Percentiles rank a stretch among this genome's conserved stretches.
These are phyloP conservation scores for Cyclotella baltica DNA, from an alignment of 108 stramenopile species.

Conservation along the genomic window DNA sequence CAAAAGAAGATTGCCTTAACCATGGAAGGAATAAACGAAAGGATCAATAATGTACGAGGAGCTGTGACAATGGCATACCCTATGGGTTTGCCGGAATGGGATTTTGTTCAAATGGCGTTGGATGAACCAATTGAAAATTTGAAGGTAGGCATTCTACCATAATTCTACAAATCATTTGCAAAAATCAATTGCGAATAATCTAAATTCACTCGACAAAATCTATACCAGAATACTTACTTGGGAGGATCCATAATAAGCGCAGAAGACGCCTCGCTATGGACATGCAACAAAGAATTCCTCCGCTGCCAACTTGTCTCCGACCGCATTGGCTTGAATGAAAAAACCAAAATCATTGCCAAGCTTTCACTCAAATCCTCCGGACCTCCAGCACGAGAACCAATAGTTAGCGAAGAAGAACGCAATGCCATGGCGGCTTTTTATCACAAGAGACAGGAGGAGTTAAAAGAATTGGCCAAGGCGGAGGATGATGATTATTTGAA, in stretches of 20 bases:
- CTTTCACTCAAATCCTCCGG: conserved; percentile 75
- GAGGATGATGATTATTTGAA: conserved; percentile 91
- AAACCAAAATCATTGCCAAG: conserved; percentile 86
- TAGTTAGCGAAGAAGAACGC: conserved; percentile 86
- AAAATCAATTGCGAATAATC: background rate
- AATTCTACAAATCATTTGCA: too few species aligned
- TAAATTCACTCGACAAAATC: background rate
- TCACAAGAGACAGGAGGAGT: conserved; percentile 92
- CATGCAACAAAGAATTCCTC: conserved; percentile 83
- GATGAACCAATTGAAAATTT: conserved; percentile 49
- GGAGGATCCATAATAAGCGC: conserved; percentile 60
- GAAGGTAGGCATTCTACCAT: conserved; percentile 27
- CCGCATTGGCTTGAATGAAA: conserved; percentile 85
- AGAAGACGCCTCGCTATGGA: conserved; percentile 78
- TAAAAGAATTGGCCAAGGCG: conserved; percentile 74
- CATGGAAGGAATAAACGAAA: conserved; percentile 62
- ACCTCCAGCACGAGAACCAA: conserved; percentile 85
- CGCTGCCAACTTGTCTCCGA: conserved; percentile 65
- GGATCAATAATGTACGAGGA: conserved; percentile 75
- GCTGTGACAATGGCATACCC: conserved; percentile 87
- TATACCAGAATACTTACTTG: conserved; percentile 23
- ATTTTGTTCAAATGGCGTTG: conserved; percentile 65
- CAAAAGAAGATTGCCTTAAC: conserved; percentile 50
- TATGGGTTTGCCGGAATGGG: conserved; percentile 84
- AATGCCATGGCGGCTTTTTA: conserved; percentile 94